These are phyloP conservation scores for Nitzschia putrida DNA, from an alignment of 108 stramenopile species.

Conservation along the genomic window DNA sequence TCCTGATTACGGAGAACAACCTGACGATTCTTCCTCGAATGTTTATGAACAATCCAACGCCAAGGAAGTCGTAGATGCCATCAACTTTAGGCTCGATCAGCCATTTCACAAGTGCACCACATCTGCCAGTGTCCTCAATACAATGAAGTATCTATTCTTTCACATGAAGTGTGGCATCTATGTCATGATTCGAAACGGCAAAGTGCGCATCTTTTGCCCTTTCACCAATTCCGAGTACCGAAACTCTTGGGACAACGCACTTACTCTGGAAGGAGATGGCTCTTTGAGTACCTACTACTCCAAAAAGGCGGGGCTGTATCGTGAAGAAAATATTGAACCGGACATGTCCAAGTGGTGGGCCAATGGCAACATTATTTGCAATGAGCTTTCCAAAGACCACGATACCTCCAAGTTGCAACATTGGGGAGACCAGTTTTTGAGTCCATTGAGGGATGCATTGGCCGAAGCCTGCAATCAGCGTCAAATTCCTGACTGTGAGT, in stretches of 20 bases:
- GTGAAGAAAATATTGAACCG: constrained; percentile 90
- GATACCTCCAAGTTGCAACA: constrained; percentile 70
- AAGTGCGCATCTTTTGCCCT: constrained; percentile 92
- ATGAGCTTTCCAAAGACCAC: constrained; percentile 86
- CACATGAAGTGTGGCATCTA: constrained; percentile 99
- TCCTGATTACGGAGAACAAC: constrained; percentile 52
- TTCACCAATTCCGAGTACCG: constrained; percentile 90
- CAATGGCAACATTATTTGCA: constrained; percentile 99
- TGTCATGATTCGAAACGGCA: constrained; percentile 90
- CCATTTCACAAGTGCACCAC: constrained; percentile 86
- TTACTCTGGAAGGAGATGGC: constrained; percentile 80
- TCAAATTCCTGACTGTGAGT: constrained; percentile 96
- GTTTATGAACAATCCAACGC: constrained; percentile 69
- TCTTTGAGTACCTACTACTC: constrained; percentile 85
- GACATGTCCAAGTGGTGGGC: constrained; percentile 98
- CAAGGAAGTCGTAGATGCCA: constrained; percentile 52
- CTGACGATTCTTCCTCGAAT: constrained; percentile 51
- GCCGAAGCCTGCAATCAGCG: constrained; percentile 88
- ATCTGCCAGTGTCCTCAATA: constrained; percentile 72
- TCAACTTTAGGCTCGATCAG: constrained; percentile 78
- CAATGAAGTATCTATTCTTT: constrained; percentile 94
- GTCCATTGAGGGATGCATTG: constrained; percentile 95
- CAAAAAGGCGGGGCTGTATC: constrained; percentile 78
- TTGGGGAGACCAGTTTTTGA: constrained; percentile 98
- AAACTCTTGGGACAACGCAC: constrained; percentile 85